Evolutionary conservation across 164 flowering plant genomes (phyloP).

Genomic region (Nymphaea colorata): DNA sequence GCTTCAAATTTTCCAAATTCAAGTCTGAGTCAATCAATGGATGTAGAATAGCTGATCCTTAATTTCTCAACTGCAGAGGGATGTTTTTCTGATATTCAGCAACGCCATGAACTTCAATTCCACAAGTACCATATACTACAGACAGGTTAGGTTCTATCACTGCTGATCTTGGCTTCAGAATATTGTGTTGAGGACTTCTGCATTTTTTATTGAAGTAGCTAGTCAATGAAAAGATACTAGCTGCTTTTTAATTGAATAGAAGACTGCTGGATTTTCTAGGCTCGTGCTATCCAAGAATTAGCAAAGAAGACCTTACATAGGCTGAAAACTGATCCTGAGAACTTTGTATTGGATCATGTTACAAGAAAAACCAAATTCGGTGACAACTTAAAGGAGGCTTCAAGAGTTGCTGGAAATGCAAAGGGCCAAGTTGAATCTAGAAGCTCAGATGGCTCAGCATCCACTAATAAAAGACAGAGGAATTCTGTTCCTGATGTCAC

Average conservation of each 20-base stretch:
- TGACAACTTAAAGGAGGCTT: neutral
- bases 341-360: slow-evolving; percentile 31
- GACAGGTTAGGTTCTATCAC: slow-evolving; percentile 33
- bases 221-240: too few relatives aligned
- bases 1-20: too few relatives aligned
- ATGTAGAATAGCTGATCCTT: neutral
- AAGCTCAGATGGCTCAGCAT: slow-evolving; percentile 7
- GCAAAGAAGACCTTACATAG: slow-evolving; percentile 45
- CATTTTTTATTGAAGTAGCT: too few relatives aligned
- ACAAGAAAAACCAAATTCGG: slow-evolving; percentile 25
- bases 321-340: slow-evolving; percentile 45
- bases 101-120: slow-evolving; percentile 78
- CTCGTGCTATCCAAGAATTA: slow-evolving; percentile 44
- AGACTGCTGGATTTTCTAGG: slow-evolving; percentile 26
- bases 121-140: slow-evolving; percentile 37
- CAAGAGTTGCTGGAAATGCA: slow-evolving; percentile 1
- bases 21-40: too few relatives aligned
- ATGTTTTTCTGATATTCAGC: slow-evolving; percentile 41
- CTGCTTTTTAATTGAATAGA: neutral
- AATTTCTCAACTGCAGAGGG: slow-evolving; percentile 33
- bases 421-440: slow-evolving; percentile 19
- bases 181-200: too few relatives aligned
- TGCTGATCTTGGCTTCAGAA: neutral
- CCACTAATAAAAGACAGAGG: slow-evolving; percentile 12
- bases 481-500: slow-evolving; percentile 2